phyloP scores from a whole-genome alignment of 768 basidiomycete genomes.

The Lactifluus subvellereus region DNA sequence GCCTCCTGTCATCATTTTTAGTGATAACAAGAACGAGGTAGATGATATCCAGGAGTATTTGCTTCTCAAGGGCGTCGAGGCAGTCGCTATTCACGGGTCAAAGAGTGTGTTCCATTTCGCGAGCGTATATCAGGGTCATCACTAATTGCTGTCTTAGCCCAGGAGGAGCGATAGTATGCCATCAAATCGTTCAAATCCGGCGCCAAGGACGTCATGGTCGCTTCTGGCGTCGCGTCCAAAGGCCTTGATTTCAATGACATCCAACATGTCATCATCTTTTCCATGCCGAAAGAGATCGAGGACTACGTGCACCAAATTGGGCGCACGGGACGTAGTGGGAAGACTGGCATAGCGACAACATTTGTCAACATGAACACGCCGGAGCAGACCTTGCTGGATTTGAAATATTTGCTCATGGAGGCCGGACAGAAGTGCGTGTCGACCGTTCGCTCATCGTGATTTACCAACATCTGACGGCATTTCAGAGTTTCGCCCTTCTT shows the following conservation, averaged over 20 bases:
- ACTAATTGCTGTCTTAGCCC: conserved; percentile 46
- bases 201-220: conserved; percentile 99
- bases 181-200: conserved; percentile 98
- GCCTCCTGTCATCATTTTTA: conserved; percentile 96
- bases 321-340: conserved; percentile 93
- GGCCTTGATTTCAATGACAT: conserved; percentile 99
- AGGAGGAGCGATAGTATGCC: conserved; percentile 98
- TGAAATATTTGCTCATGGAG: conserved; percentile 95
- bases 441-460: not conserved
- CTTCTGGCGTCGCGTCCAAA: conserved; percentile 95
- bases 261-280: conserved; percentile 97
- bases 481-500: conserved; percentile 90
- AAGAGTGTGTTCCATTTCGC: conserved; percentile 57
- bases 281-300: conserved; percentile 99
- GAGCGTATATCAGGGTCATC: not conserved
- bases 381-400: conserved; percentile 92
- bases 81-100: conserved; percentile 97
- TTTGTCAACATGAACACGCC: conserved; percentile 98
- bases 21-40: conserved; percentile 99
- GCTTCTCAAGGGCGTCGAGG: conserved; percentile 93
- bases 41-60: conserved; percentile 99
- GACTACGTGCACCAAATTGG: conserved; percentile 99
- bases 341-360: conserved; percentile 97
- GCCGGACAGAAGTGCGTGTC: conserved; percentile 87
- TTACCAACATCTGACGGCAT: conserved; percentile 10